Percentiles rank a stretch among this genome's conserved stretches.
These are phyloP conservation scores for Heterobasidion irregulare DNA, from an alignment of 1,284 basidiomycete genomes.

Conservation along the genomic window DNA sequence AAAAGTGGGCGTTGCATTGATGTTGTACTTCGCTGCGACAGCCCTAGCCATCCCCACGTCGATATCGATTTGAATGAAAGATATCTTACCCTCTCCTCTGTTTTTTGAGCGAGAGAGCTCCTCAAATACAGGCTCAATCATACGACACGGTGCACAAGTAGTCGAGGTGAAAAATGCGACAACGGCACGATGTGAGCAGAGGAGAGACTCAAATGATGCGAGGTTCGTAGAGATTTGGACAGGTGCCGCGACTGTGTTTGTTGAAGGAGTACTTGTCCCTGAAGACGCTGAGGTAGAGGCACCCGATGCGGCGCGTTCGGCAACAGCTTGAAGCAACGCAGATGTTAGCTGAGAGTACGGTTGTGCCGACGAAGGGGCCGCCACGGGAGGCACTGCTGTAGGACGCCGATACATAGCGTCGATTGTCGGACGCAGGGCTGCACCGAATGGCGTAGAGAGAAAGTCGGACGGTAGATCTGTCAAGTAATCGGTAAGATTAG, in stretches of 20 bases:
- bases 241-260: slow-evolving; percentile 45
- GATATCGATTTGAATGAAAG: slow-evolving; percentile 78
- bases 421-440: slow-evolving; percentile 80
- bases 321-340: slow-evolving; percentile 57
- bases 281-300: slow-evolving; percentile 7
- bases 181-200: slow-evolving; percentile 42
- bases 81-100: slow-evolving; percentile 30
- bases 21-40: slow-evolving; percentile 56
- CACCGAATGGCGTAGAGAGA: slow-evolving; percentile 84
- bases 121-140: slow-evolving; percentile 59
- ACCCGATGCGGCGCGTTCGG: slow-evolving; percentile 35
- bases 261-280: slow-evolving; percentile 13
- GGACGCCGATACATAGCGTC: slow-evolving; percentile 76
- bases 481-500: neutral
- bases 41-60: slow-evolving; percentile 53
- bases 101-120: slow-evolving; percentile 36
- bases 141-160: slow-evolving; percentile 54
- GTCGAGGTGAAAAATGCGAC: slow-evolving; percentile 61
- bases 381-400: slow-evolving; percentile 32
- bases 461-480: slow-evolving; percentile 84
- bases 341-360: slow-evolving; percentile 46
- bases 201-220: slow-evolving; percentile 41
- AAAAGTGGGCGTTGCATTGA: slow-evolving; percentile 82
- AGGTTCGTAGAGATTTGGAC: slow-evolving; percentile 53
- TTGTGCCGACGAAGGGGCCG: slow-evolving; percentile 23